Evolutionary conservation across 306 rosid species (phyloP), one percentile per base, ranked within the genome.

Genomic region (Cucurbita moschata): DNA sequence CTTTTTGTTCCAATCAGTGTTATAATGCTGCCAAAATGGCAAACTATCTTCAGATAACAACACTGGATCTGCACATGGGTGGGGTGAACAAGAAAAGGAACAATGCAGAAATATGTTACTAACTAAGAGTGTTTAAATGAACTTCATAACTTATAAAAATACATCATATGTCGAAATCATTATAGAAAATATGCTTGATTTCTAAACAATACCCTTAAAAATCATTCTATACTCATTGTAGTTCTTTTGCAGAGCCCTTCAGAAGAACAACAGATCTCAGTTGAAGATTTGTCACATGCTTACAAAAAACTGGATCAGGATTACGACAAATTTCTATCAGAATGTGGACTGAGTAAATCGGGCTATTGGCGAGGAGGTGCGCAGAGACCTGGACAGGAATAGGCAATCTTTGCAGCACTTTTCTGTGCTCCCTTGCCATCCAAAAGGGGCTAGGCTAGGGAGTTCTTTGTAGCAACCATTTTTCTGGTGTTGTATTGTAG

Each of bases 351-450:
- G 65, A 78, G 72, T 69, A 73, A 81, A 44, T 78, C 43, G 56
- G 82, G 82, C 46, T 56, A 78, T 16, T 78, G 85, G 85, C 79
- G 79, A 15, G 82, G 82, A 49, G 85, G 77, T 69, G 61, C 81
- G 49, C 76, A 43, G 58, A 76, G 68, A 75, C 47, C 69, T 30
- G 51, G 60, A 35, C 47, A 61, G 23, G 68, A 38, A 61, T 74
- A 54, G 30, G 21, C 38, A 72, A 21, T 72, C 8, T 42, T 52
- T 71, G 15, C 26, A 52, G 47, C 44, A 71, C 8, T 43, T 18
- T 4, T 9, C 10, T 2, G 39, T 1, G 15, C 46, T 68, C 14
- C 19, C 11, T 47, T 47, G 43, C 42, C 43, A 69, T 10, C 74
- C 44, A 69, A 69, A 8, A 49, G 14, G 42, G 30, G 14, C 58